phyloP scores from a whole-genome alignment of 2,329 filamentous ascomycete species.

The Aspergillus transmontanensis region DNA sequence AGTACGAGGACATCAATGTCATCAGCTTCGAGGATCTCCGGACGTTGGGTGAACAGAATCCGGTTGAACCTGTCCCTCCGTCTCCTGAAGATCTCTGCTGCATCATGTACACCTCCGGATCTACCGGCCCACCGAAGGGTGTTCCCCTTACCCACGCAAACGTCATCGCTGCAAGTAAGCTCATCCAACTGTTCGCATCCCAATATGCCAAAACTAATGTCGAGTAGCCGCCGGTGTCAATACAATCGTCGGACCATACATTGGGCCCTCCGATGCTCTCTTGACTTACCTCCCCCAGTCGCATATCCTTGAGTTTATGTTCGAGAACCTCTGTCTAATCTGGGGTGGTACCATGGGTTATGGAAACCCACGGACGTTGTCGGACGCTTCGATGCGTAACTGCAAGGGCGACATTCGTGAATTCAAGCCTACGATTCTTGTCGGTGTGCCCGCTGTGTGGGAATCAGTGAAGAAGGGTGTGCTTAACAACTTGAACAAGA shows the following conservation, averaged over 20 bases:
- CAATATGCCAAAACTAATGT: conserved; percentile 12
- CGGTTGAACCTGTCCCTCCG: conserved; percentile 70
- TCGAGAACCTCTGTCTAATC: conserved; percentile 87
- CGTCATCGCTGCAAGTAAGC: conserved; percentile 74
- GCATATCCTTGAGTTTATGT: conserved; percentile 94
- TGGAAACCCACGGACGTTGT: conserved; percentile 84
- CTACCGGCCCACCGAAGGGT: conserved; percentile 86
- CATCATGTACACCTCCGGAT: conserved; percentile 81
- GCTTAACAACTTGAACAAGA: conserved; percentile 72
- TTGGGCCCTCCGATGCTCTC: conserved; percentile 76
- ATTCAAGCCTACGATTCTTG: conserved; percentile 83
- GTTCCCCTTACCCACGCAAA: conserved; percentile 79
- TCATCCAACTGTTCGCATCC: background rate
- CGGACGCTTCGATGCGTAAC: conserved; percentile 82
- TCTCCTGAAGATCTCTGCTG: conserved; percentile 78
- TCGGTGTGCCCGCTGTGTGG: conserved; percentile 96
- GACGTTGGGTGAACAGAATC: conserved; percentile 64
- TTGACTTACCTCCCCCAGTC: conserved; percentile 92
- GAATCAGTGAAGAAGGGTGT: conserved; percentile 97
- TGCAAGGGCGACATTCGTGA: conserved; percentile 93
- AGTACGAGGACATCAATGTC: conserved; percentile 56
- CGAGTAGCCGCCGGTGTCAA: conserved; percentile 75
- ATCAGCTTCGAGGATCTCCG: conserved; percentile 59
- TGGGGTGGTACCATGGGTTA: conserved; percentile 93
- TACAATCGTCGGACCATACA: conserved; percentile 73